Evolutionary conservation across 805 yeast genomes (phyloP).

Genomic region (Komagataella mondaviorum): DNA sequence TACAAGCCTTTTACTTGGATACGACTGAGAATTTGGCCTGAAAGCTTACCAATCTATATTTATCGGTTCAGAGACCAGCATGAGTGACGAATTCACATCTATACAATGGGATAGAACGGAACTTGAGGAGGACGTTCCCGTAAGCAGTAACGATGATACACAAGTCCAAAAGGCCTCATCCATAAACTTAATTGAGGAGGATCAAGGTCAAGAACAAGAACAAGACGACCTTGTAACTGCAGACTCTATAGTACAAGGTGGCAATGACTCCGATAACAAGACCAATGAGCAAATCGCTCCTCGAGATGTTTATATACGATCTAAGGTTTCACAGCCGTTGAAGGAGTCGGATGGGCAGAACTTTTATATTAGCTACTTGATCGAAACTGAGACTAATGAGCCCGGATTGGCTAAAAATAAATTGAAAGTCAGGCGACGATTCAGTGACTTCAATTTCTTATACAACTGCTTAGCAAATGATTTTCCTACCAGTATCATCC

Average conservation of each 20-base stretch:
- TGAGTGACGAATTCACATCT: slow-evolving; percentile 29
- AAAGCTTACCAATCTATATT: background rate
- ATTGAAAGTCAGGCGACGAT: slow-evolving; percentile 61
- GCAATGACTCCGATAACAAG: background rate
- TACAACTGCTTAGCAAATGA: slow-evolving; percentile 66
- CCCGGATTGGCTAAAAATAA: slow-evolving; percentile 34
- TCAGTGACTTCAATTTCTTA: slow-evolving; percentile 73
- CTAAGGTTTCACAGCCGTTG: slow-evolving; percentile 43
- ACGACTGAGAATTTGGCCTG: background rate
- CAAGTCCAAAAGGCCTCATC: background rate
- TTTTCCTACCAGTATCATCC: slow-evolving; percentile 75
- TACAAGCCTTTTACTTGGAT: background rate
- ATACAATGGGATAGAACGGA: slow-evolving; percentile 35
- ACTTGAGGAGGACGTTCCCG: slow-evolving; percentile 2
- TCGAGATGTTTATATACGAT: slow-evolving; percentile 14
- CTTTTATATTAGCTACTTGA: slow-evolving; percentile 61
- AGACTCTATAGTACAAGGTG: background rate
- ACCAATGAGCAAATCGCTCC: background rate
- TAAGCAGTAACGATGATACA: slow-evolving; percentile 7
- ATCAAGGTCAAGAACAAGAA: slow-evolving; percentile 16
- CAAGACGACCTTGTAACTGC: slow-evolving; percentile 8
- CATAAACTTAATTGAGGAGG: slow-evolving; percentile 8
- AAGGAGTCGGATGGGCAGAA: slow-evolving; percentile 66
- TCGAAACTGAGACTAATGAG: slow-evolving; percentile 49
- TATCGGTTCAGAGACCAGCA: background rate